Evolutionary conservation across 805 yeast genomes (phyloP).

Genomic region (Pichia membranifaciens): DNA sequence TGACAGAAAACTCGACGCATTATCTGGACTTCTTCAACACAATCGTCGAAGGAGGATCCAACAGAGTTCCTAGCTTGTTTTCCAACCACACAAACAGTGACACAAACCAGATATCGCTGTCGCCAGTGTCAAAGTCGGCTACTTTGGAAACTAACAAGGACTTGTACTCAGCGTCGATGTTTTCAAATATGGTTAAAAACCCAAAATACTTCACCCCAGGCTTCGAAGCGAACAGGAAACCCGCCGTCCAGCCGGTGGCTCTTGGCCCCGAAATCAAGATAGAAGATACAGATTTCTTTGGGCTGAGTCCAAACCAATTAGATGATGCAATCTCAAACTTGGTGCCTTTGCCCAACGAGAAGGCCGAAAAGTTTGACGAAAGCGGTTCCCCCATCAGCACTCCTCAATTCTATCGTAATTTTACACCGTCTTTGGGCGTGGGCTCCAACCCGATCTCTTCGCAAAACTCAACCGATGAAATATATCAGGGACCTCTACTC

Average conservation of each 20-base stretch:
- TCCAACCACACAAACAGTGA: no score
- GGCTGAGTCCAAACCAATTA: neutral
- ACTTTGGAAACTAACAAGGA: neutral
- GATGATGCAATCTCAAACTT: neutral
- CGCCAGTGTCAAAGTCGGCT: neutral
- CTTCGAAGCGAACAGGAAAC: conserved; percentile 1
- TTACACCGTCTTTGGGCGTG: neutral
- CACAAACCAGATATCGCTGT: neutral
- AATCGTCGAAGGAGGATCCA: no score
- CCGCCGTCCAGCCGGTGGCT: neutral
- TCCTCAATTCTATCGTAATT: neutral
- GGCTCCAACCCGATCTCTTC: neutral
- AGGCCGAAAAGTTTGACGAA: neutral
- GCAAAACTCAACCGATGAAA: conserved; percentile 6
- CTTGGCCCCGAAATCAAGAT: conserved; percentile 21
- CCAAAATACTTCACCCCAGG: neutral
- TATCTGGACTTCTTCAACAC: no score
- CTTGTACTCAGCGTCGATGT: neutral
- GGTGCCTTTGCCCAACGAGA: neutral
- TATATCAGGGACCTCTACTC: conserved; percentile 9
- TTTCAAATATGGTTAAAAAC: neutral
- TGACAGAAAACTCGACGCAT: no score
- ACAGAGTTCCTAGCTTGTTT: no score
- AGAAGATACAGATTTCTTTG: conserved; percentile 17
- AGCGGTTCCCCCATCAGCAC: neutral